Conservation (phyloP, 805 yeast species). For the Brettanomyces naardenensis region DNA sequence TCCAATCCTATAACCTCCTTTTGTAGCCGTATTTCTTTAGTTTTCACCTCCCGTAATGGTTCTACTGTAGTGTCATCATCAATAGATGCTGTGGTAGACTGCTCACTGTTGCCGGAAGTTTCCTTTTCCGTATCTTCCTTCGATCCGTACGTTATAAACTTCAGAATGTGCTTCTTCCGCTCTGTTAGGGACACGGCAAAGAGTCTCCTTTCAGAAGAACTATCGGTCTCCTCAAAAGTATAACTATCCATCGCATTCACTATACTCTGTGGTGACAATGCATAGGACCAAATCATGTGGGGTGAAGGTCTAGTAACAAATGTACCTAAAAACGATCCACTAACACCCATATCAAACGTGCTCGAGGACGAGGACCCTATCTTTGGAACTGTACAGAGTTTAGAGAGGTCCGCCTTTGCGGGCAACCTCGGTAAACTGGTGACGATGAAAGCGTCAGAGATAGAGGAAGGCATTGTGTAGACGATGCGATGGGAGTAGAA, state of each 20-base stretch:
- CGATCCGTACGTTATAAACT: constrained; percentile 20
- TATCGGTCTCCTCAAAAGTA: constrained; percentile 13
- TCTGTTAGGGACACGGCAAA: constrained; percentile 29
- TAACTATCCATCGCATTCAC: constrained; percentile 35
- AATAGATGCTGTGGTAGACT: constrained; percentile 19
- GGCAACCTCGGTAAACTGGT: constrained; percentile 26
- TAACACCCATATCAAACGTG: constrained; percentile 41
- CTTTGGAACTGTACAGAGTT: constrained; percentile 20
- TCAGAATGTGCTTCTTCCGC: constrained; percentile 24
- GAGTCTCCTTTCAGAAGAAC: constrained; percentile 13
- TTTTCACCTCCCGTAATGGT: constrained; percentile 26
- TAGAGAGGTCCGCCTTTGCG: constrained; percentile 13
- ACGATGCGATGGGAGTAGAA: too few relatives aligned
- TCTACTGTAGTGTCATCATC: constrained; percentile 24
- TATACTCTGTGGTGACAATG: constrained; percentile 39
- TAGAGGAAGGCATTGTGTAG: constrained; percentile 14
- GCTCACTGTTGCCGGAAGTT: constrained; percentile 22
- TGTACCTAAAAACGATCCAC: constrained; percentile 44
- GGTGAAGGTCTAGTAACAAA: constrained; percentile 49
- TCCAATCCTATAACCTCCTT: constrained; percentile 19
- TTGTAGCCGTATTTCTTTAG: constrained; percentile 21
- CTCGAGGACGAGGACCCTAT: constrained; percentile 24
- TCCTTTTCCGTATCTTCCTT: constrained; percentile 17
- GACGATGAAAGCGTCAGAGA: constrained; percentile 26
- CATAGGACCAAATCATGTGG: constrained; percentile 46